phyloP scores from a whole-genome alignment of 805 yeast genomes.

The Ogataea polymorpha region DNA sequence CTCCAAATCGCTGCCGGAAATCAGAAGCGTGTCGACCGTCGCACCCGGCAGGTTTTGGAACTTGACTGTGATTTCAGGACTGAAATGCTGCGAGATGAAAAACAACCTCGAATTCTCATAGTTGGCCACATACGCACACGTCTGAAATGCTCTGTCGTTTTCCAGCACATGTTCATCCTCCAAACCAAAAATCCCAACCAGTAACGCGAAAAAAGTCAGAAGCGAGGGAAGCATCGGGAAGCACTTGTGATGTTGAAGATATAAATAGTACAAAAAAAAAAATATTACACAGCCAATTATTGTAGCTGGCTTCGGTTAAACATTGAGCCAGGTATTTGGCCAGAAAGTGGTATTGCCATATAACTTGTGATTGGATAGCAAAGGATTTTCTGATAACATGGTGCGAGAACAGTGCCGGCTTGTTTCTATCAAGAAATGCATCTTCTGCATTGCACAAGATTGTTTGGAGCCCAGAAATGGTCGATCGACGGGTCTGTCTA shows the following conservation, averaged over 20 bases:
- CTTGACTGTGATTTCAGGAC: conserved; percentile 21
- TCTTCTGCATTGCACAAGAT: too few species aligned
- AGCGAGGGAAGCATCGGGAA: not conserved
- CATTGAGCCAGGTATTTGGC: not conserved
- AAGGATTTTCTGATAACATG: too few species aligned
- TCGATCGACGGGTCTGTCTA: not conserved
- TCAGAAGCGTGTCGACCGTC: conserved; percentile 21
- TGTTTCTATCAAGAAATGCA: too few species aligned
- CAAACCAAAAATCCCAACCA: conserved; percentile 13
- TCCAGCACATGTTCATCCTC: conserved; percentile 24
- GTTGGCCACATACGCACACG: conserved; percentile 32
- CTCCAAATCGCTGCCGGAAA: conserved; percentile 25
- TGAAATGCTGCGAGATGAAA: conserved; percentile 17
- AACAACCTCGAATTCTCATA: conserved; percentile 20
- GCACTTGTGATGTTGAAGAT: not conserved
- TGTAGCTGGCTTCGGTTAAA: not conserved
- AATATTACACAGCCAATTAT: conserved; percentile 1
- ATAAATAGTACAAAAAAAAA: conserved; percentile 2
- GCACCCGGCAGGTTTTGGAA: conserved; percentile 11
- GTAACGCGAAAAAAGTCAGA: not conserved
- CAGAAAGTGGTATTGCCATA: too few species aligned
- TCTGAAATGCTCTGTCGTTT: conserved; percentile 24
- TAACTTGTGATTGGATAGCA: too few species aligned
- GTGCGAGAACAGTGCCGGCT: too few species aligned
- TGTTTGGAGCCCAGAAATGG: not conserved